phyloP scores from a whole-genome alignment of 345 rosid genomes.

The Eucalyptus decipiens region DNA sequence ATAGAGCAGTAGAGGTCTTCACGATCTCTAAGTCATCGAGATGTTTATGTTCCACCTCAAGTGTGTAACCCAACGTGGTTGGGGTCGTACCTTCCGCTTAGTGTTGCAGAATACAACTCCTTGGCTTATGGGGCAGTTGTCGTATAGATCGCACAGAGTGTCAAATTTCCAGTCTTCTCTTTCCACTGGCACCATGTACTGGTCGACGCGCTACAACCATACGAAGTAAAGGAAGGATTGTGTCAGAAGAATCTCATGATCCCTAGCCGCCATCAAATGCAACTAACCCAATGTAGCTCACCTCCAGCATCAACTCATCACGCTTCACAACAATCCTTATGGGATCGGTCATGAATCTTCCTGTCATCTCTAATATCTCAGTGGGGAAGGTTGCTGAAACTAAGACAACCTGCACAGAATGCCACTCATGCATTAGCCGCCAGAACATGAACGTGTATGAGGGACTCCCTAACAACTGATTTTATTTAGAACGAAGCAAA shows the following conservation, averaged over 20 bases:
- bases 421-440: too few species aligned
- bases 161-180: too few species aligned
- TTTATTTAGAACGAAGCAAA: too few species aligned
- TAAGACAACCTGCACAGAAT: background rate
- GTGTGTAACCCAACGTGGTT: too few species aligned
- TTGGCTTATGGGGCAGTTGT: too few species aligned
- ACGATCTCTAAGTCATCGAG: too few species aligned
- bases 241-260: background rate
- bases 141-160: background rate
- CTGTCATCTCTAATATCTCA: background rate
- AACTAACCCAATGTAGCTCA: background rate
- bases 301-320: background rate
- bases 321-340: background rate
- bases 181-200: background rate
- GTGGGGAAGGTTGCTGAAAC: background rate
- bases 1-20: too few species aligned
- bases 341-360: background rate
- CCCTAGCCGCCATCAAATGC: background rate
- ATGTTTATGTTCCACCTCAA: too few species aligned
- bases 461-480: too few species aligned
- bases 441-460: too few species aligned
- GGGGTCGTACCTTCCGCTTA: too few species aligned
- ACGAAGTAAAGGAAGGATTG: background rate
- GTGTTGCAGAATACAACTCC: too few species aligned
- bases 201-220: background rate